Evolutionary conservation across 495 filamentous ascomycete species (phyloP).

Genomic region (Talaromyces wortmannii): DNA sequence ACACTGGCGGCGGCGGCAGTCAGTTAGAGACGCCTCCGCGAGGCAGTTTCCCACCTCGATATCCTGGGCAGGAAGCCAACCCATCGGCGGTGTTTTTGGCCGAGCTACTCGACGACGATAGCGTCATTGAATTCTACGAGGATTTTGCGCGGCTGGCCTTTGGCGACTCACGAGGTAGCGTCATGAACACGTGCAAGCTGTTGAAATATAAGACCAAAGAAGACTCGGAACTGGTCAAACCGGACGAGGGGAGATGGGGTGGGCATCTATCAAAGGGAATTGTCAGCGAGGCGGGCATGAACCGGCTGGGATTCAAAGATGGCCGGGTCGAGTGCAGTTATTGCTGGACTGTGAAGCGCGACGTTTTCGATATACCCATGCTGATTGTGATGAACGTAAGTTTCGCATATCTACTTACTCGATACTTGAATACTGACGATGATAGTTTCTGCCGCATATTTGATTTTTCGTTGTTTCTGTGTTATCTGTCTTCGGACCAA

Average conservation of each 20-base stretch:
- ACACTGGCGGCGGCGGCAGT: slow-evolving; percentile 45
- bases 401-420: slow-evolving; percentile 11
- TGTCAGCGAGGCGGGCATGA: slow-evolving; percentile 69
- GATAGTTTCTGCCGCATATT: slow-evolving; percentile 41
- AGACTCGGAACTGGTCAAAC: slow-evolving; percentile 38
- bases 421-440: neutral
- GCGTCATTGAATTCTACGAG: slow-evolving; percentile 90
- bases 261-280: slow-evolving; percentile 46
- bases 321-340: slow-evolving; percentile 92
- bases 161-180: slow-evolving; percentile 75
- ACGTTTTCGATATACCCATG: slow-evolving; percentile 98
- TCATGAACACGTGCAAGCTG: slow-evolving; percentile 76
- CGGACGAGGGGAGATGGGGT: slow-evolving; percentile 38
- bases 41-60: slow-evolving; percentile 44
- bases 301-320: slow-evolving; percentile 68
- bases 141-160: slow-evolving; percentile 91
- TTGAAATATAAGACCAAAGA: slow-evolving; percentile 84
- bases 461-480: slow-evolving; percentile 15
- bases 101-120: slow-evolving; percentile 89
- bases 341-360: slow-evolving; percentile 93
- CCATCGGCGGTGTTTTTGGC: slow-evolving; percentile 64
- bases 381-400: slow-evolving; percentile 94
- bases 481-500: neutral
- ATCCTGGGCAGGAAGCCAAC: slow-evolving; percentile 17
- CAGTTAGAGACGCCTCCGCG: slow-evolving; percentile 25